Conservation (phyloP, 371 early-diverging fungal species). For the Mortierella sp. region DNA sequence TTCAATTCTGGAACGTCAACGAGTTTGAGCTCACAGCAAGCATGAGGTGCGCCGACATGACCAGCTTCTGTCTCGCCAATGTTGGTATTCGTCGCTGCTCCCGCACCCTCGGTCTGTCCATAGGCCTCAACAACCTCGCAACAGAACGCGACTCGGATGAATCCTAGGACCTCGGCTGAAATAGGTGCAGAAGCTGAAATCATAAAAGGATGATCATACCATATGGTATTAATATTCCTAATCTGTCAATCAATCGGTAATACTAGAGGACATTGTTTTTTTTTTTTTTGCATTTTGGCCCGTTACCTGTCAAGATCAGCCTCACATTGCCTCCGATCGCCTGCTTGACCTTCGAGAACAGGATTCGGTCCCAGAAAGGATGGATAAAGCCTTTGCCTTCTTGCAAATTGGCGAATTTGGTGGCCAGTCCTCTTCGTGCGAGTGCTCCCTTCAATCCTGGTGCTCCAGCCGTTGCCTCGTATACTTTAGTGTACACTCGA, state of each 20-base stretch:
- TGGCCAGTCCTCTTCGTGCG: slow-evolving; percentile 71
- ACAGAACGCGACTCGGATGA: slow-evolving; percentile 87
- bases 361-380: slow-evolving; percentile 89
- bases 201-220: neutral
- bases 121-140: slow-evolving; percentile 79
- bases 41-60: slow-evolving; percentile 79
- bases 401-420: slow-evolving; percentile 70
- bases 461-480: slow-evolving; percentile 73
- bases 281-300: neutral
- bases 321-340: slow-evolving; percentile 92
- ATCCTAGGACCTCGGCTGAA: slow-evolving; percentile 83
- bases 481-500: slow-evolving; percentile 86
- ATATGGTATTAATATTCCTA: neutral
- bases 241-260: no score
- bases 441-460: slow-evolving; percentile 68
- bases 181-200: slow-evolving; percentile 92
- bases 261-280: neutral
- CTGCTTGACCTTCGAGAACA: slow-evolving; percentile 90
- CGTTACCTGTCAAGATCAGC: slow-evolving; percentile 74
- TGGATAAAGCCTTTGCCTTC: slow-evolving; percentile 73
- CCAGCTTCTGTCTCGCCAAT: slow-evolving; percentile 65
- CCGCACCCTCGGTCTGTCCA: slow-evolving; percentile 91
- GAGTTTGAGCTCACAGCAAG: slow-evolving; percentile 83
- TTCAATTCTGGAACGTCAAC: slow-evolving; percentile 92
- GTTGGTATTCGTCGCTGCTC: slow-evolving; percentile 65